Evolutionary conservation across 257 asterid genomes (phyloP).

Genomic region (Gentiana straminea): DNA sequence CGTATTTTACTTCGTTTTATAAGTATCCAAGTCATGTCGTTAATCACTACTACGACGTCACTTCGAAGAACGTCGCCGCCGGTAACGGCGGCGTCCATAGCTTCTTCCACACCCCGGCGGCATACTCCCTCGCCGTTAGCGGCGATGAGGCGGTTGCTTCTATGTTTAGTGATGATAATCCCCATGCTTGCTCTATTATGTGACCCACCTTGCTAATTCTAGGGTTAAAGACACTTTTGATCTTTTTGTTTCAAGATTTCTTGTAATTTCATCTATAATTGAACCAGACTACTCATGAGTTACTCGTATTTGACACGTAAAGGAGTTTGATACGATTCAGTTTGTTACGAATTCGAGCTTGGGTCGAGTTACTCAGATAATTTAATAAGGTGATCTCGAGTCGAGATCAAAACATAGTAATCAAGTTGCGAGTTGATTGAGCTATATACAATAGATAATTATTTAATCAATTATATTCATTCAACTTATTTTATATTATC

Average conservation of each 20-base stretch:
- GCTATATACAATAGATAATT: too few relatives aligned
- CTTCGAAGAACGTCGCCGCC: constrained; percentile 51
- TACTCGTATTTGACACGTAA: too few relatives aligned
- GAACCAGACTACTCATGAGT: too few relatives aligned
- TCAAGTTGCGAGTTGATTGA: too few relatives aligned
- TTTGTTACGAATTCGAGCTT: too few relatives aligned
- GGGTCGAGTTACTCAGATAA: too few relatives aligned
- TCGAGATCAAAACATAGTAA: too few relatives aligned
- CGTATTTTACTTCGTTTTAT: constrained; percentile 70
- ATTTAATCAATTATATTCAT: too few relatives aligned
- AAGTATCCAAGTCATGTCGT: constrained; percentile 68
- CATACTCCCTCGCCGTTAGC: constrained; percentile 73
- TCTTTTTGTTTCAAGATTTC: neutral
- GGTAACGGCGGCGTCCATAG: constrained; percentile 53
- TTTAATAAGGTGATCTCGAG: too few relatives aligned
- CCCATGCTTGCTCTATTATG: constrained; percentile 83
- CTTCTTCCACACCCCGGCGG: constrained; percentile 79
- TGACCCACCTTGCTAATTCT: constrained; percentile 12
- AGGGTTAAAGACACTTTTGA: neutral
- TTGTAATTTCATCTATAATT: neutral
- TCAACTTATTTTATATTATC: too few relatives aligned
- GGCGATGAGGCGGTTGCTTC: constrained; percentile 90
- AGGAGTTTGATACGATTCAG: too few relatives aligned
- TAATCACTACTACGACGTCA: constrained; percentile 54
- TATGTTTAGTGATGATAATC: constrained; percentile 84